Conservation (phyloP, 345 rosid species). For the Citropsis articulata region DNA sequence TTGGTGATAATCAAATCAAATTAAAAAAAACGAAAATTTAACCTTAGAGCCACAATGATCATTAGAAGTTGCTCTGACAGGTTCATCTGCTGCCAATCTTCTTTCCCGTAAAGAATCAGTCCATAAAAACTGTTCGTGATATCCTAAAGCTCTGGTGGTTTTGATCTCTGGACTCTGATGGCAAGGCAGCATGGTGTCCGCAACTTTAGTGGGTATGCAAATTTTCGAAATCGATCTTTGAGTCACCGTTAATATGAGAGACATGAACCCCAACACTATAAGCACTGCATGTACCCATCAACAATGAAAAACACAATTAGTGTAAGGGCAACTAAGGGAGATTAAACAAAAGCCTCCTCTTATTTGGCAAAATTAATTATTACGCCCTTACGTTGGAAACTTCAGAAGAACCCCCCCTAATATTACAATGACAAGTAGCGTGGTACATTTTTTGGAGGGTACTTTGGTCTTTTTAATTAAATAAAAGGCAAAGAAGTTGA, state of each 20-base stretch:
- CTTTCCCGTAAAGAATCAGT: conserved; percentile 18
- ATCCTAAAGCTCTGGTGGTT: conserved; percentile 18
- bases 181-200: conserved; percentile 64
- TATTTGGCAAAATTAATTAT: too few relatives aligned
- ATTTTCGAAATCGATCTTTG: conserved; percentile 50
- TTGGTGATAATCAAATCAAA: neutral
- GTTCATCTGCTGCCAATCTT: conserved; percentile 20
- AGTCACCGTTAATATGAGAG: conserved; percentile 54
- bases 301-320: neutral
- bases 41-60: conserved; percentile 54
- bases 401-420: too few relatives aligned
- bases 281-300: conserved; percentile 41
- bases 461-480: too few relatives aligned
- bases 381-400: too few relatives aligned
- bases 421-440: too few relatives aligned
- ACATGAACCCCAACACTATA: conserved; percentile 75
- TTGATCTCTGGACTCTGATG: neutral
- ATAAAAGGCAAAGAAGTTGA: too few relatives aligned
- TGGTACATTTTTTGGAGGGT: too few relatives aligned
- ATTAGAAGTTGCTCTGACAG: neutral
- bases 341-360: neutral
- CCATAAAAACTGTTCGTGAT: neutral
- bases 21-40: neutral
- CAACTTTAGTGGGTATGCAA: conserved; percentile 47
- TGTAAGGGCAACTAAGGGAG: neutral